These are phyloP conservation scores for Sporothrix euskadiensis DNA, from an alignment of 2,329 filamentous ascomycete species.

Conservation along the genomic window DNA sequence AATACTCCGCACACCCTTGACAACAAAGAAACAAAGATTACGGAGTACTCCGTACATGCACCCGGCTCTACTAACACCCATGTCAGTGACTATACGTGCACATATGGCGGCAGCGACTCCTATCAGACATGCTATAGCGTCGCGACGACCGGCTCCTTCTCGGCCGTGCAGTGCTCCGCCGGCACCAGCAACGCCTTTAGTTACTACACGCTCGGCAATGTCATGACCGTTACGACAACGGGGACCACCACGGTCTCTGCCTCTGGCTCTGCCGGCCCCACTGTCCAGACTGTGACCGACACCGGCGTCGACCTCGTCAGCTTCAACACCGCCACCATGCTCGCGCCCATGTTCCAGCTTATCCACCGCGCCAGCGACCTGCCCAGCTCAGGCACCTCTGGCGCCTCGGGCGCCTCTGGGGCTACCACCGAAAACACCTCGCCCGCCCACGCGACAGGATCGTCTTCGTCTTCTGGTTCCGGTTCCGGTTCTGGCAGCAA, in stretches of 20 bases:
- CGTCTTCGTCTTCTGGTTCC: background rate
- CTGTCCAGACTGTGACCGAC: background rate
- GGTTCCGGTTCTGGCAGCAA: background rate
- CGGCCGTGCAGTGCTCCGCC: conserved; percentile 33
- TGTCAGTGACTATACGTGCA: conserved; percentile 33
- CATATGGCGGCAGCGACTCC: background rate
- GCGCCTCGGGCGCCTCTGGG: background rate
- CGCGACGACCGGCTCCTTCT: conserved; percentile 31
- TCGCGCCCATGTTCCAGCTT: conserved; percentile 40
- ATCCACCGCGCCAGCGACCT: conserved; percentile 30
- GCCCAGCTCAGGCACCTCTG: too few species aligned
- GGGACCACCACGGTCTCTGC: conserved; percentile 24
- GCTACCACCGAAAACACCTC: background rate
- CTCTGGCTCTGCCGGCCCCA: conserved; percentile 3
- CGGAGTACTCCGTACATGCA: too few species aligned
- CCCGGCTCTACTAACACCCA: background rate
- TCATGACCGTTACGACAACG: conserved; percentile 30
- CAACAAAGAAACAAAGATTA: too few species aligned
- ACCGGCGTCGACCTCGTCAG: background rate
- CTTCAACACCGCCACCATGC: conserved; percentile 28
- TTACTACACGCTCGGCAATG: conserved; percentile 23
- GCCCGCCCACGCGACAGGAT: background rate
- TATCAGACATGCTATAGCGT: conserved; percentile 30
- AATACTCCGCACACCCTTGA: background rate
- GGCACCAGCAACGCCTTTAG: conserved; percentile 32